Evolutionary conservation across 1,284 basidiomycete genomes (phyloP).

Genomic region (Trichosporon ovoides): DNA sequence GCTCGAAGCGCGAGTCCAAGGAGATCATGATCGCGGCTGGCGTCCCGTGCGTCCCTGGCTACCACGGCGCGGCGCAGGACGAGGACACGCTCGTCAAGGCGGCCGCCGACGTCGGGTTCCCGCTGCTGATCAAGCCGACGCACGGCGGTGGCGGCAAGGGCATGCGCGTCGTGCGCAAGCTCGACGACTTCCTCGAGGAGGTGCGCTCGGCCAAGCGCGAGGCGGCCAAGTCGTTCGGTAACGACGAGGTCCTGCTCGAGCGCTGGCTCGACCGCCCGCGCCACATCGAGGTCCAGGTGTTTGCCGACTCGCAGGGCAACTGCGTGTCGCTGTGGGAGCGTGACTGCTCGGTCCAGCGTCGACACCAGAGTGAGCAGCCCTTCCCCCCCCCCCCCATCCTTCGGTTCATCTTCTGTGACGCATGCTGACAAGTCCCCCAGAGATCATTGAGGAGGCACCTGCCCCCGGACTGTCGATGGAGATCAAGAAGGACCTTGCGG

Average conservation of each 20-base stretch:
- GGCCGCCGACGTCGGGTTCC: conserved; percentile 55
- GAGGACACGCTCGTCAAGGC: conserved; percentile 49
- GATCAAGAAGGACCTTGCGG: conserved; percentile 70
- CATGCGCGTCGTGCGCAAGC: conserved; percentile 58
- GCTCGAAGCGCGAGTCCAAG: conserved; percentile 64
- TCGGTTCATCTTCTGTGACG: too few species aligned
- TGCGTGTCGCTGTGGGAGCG: conserved; percentile 86
- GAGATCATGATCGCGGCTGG: conserved; percentile 82
- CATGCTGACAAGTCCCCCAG: conserved; percentile 17
- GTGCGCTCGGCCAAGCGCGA: conserved; percentile 80
- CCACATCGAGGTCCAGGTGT: conserved; percentile 86
- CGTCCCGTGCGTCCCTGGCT: conserved; percentile 80
- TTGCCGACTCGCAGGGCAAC: conserved; percentile 69
- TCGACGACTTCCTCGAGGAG: conserved; percentile 58
- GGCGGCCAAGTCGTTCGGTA: conserved; percentile 77
- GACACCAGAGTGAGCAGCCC: conserved; percentile 65
- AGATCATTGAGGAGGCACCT: conserved; percentile 62
- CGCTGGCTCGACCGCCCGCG: conserved; percentile 76
- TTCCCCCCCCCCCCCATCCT: background rate
- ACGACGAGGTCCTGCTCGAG: conserved; percentile 77
- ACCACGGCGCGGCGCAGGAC: conserved; percentile 58
- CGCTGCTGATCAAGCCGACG: conserved; percentile 63
- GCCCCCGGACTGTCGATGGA: conserved; percentile 76
- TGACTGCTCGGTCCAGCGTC: conserved; percentile 88
- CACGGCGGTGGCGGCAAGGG: conserved; percentile 71